Base-by-base conservation (phyloP, 2,329 filamentous ascomycete genomes). In the Eutypa lata region DNA sequence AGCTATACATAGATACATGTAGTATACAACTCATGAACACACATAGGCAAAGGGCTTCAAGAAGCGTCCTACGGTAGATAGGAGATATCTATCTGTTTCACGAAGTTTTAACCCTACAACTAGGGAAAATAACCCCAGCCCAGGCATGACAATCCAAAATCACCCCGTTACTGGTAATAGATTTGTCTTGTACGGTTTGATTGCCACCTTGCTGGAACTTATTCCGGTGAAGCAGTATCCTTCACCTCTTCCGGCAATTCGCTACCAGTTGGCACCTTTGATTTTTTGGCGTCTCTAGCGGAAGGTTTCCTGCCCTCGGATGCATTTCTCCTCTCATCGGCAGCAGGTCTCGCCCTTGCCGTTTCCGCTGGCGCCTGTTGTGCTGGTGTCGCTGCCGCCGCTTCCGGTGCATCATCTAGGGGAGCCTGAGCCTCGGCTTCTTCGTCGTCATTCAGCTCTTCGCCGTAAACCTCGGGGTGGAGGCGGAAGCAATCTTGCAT, bases 401-500 rank as follows among this genome's bases (percentile, higher is more conserved):
- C 18, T 22, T 42, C 42, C 16, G 42, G 42, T 28, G 42, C 13
- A 21, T 10, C 26, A 5, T 31, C 26, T 24, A 13, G 42, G 42
- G n/a, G 42, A 4, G 42, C 42, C 16, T 26, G n/a, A 21, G 35
- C 35, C 13, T 14, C 35, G 35, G 35, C 13, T 6, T 87, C 85
- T 33, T 85, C 83, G 48, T 95, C 91, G 47, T 91, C 88, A 33
- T 89, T 87, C 18, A 97, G 78, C 70, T 97, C 93, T 43, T 88
- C 82, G 55, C 91, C 92, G 73, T 99, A 99, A 55, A 97, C 81
- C 43, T 97, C 94, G 19, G 94, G 94, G 71, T 97, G 89, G 69
- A 86, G 77, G 63, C 91, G 84, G 82, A 99, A 99, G 78, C 94
- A 99, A 65, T 93, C 88, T 77, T 97, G 94, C 94, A 99, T 99